Evolutionary conservation across 2,329 filamentous ascomycete species (phyloP), one percentile per base, ranked within the genome.

Genomic region (Emmonsiellopsis sp.): DNA sequence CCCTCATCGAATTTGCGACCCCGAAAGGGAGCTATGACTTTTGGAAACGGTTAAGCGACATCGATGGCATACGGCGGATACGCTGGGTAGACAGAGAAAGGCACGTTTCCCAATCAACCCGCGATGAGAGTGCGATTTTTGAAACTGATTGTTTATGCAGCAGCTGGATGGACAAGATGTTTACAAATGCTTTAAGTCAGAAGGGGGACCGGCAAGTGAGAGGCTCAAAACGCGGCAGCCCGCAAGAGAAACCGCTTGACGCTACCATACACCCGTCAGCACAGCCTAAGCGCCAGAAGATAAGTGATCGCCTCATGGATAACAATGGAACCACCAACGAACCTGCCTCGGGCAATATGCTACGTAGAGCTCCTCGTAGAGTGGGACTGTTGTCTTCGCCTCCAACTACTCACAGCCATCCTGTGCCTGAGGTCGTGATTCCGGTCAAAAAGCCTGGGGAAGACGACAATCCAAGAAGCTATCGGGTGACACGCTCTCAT

Each of bases 121-220:
- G 21, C 32, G 13, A 31, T 40, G 47, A 49, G 34, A 32, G 17
- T 5, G n/a, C 6, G 9, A 6, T 40, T n/a, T 43, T 36, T 31
- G 9, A 44, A 42, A 43, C 49, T 37, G 34, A 17, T 36, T 58
- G 53, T 45, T 27, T 14, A 36, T 21, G 49, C 39, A 71, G 69
- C 37, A 53, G 58, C 13, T 67, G 63, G 61, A 66, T 72, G 64
- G 60, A 70, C 37, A 61, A 60, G 10, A 55, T 58, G 6, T 71
- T 71, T 52, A 54, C 54, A 37, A 60, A 36, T 17, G 21, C 17
- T 49, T 13, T 40, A 10, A 32, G 17, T 5, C 7, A 31, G 37
- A 36, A 10, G 34, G 52, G 11, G 45, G 58, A 36, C 44, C 45
- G 9, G 53, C 55, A 21, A n/a, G 48, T 27, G 57, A 54, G 27